These are phyloP conservation scores for Trametes hirsuta DNA, from an alignment of 1,284 basidiomycete genomes.

Conservation along the genomic window DNA sequence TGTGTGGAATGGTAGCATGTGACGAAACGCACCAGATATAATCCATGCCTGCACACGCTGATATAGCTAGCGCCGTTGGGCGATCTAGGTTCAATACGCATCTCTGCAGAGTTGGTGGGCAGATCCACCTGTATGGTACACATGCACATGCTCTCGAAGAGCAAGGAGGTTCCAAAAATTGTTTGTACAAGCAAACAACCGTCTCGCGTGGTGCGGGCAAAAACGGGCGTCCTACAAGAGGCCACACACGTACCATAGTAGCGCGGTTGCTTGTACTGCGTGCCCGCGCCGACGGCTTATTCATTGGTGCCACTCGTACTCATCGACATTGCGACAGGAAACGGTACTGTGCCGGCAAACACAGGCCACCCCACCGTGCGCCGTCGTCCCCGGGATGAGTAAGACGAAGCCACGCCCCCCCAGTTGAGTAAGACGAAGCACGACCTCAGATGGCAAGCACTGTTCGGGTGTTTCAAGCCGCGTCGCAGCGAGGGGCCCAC, in stretches of 20 bases:
- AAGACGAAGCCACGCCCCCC: background rate
- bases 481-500: background rate
- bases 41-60: too few relatives aligned
- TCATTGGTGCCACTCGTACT: background rate
- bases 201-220: background rate
- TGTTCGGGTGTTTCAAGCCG: background rate
- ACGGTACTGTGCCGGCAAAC: conserved; percentile 4
- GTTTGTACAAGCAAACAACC: background rate
- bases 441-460: too few relatives aligned
- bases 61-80: too few relatives aligned
- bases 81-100: too few relatives aligned
- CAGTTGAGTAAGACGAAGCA: background rate
- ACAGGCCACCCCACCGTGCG: background rate
- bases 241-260: background rate
- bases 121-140: too few relatives aligned
- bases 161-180: background rate
- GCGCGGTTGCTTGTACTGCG: background rate
- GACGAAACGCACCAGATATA: too few relatives aligned
- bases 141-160: background rate
- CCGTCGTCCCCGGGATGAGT: too few relatives aligned
- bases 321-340: conserved; percentile 1
- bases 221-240: background rate
- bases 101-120: too few relatives aligned
- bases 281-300: background rate
- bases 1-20: too few relatives aligned